phyloP scores from a whole-genome alignment of 2,329 filamentous ascomycete genomes.

The Penicillium concentricum region DNA sequence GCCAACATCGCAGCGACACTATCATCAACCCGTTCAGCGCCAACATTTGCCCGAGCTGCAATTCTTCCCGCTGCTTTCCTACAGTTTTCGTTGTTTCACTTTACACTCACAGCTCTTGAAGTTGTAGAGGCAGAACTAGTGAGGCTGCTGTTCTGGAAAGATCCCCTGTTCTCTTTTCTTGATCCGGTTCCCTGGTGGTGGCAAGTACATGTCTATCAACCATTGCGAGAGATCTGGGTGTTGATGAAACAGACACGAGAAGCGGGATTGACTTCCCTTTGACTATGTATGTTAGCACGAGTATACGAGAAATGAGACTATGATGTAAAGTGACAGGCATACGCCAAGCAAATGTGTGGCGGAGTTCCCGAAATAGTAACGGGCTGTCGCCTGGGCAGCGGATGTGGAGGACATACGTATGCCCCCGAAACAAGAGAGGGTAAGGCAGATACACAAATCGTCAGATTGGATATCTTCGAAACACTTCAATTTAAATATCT shows the following conservation, averaged over 20 bases:
- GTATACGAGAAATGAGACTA: constrained; percentile 10
- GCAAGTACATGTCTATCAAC: constrained; percentile 59
- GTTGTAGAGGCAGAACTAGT: constrained; percentile 7
- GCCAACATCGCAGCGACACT: constrained; percentile 9
- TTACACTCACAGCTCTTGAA: not conserved
- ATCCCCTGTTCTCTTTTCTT: constrained; percentile 54
- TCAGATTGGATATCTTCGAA: not conserved
- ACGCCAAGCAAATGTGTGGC: constrained; percentile 17
- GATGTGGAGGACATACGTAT: constrained; percentile 1
- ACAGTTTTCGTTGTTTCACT: not conserved
- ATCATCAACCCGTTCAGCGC: constrained; percentile 5
- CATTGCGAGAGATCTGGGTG: constrained; percentile 38
- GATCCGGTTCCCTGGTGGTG: constrained; percentile 60
- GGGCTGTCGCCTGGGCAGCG: constrained; percentile 28
- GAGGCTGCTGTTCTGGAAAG: constrained; percentile 52
- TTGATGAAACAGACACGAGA: constrained; percentile 41
- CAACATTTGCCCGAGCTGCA: not conserved
- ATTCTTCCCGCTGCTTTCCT: constrained; percentile 1
- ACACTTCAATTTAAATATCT: not conserved
- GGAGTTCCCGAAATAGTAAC: constrained; percentile 24
- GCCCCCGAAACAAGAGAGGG: not conserved
- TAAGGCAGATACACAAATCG: not conserved
- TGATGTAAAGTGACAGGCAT: constrained; percentile 3
- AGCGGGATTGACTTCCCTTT: constrained; percentile 32
- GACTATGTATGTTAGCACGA: not conserved